Base-by-base conservation (phyloP, 225 moss, liverwort and hornwort species). In the Antitrichia curtipendula region DNA sequence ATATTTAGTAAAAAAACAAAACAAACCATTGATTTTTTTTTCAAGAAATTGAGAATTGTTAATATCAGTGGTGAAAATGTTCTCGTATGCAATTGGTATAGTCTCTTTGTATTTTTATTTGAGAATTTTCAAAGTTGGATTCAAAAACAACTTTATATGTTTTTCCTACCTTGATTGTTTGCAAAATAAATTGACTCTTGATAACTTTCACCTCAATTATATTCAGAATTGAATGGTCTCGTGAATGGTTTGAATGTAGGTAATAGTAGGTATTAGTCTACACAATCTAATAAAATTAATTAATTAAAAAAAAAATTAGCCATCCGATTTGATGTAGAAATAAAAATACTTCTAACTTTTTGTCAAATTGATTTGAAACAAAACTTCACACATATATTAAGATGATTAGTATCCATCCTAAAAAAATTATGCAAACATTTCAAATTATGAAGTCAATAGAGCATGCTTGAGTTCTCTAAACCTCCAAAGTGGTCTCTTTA, bases 81-180 rank as follows among this genome's bases (percentile, higher is more conserved):
- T 62, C 31, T 31, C 31, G 16, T 16, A 5, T 20, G 21, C 10
- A 65, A n/a, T 36, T 21, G 11, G 6, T 12, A 65, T 65, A 9
- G 0, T 65, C 3, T n/a, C 6, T 20, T 10, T 21, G 2, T n/a
- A 10, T n/a, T 20, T 41, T 3, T 43, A 43, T 71, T 27, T 27
- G 43, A 43, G 41, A 71, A 43, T 71, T 71, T 43, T 71, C 43
- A 43, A 71, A 71, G 9, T 27, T 43, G 41, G 16, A 4, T 41
- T 43, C 0, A 8, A 41, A 15, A 70, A 8, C 1, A 4, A 15
- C 25, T 25, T 41, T 3, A 16, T 5, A 45, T 28, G 0, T 16
- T 45, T 28, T 11, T 16, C 10, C 3, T 9, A 27, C 2, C 5
- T 25, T 27, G 1, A 16, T 27, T 70, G 13, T 0, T 2, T 5